A percentile compares a stretch with the other conserved stretches of the same genome.
phyloP scores from a whole-genome alignment of 148 eudicot genomes.

The Rhododendron simsii region DNA sequence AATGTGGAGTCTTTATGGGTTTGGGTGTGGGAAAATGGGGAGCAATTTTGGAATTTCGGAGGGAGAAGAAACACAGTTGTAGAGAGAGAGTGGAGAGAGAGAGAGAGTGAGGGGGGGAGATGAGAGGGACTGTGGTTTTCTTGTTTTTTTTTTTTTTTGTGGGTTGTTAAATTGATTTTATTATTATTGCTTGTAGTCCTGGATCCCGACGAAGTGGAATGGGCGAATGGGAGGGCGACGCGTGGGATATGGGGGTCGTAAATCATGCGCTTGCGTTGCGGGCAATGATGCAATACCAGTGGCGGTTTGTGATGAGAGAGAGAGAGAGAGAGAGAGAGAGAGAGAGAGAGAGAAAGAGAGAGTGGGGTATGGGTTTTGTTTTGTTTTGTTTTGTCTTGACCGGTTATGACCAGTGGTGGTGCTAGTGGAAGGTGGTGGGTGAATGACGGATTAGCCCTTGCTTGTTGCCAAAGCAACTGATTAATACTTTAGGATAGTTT shows the following conservation, averaged over 20 bases:
- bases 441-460: not conserved
- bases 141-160: not conserved
- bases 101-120: not conserved
- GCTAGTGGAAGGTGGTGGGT: not conserved
- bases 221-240: conserved; percentile 18
- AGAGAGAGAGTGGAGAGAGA: conserved; percentile 9
- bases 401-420: not conserved
- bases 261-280: conserved; percentile 18
- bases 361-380: not conserved
- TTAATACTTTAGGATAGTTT: not conserved
- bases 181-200: conserved; percentile 10
- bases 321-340: not conserved
- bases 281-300: not conserved
- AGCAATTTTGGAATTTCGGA: conserved; percentile 20
- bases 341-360: not conserved
- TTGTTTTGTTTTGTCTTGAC: not conserved
- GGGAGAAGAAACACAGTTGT: conserved; percentile 13
- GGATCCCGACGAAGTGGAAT: conserved; percentile 27
- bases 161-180: not conserved
- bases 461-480: not conserved
- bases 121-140: conserved; percentile 15
- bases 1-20: conserved; percentile 2
- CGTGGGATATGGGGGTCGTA: conserved; percentile 14
- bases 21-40: conserved; percentile 12
- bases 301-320: not conserved